phyloP scores from a whole-genome alignment of 495 filamentous ascomycete species.

The Talaromyces stipitatus region DNA sequence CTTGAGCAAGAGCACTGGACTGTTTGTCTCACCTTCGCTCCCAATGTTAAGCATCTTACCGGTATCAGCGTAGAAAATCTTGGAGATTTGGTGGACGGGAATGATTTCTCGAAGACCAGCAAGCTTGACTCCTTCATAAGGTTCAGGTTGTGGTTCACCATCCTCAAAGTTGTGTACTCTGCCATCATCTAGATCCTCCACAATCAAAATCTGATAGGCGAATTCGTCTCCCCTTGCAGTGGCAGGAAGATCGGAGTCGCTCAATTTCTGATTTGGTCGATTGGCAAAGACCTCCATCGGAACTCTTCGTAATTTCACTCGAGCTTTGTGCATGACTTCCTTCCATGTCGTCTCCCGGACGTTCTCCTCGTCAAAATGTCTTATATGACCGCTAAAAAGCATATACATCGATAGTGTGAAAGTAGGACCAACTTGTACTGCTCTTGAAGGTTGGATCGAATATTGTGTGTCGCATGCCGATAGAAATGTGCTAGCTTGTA shows the following conservation, averaged over 20 bases:
- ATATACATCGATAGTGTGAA: slow-evolving; percentile 93
- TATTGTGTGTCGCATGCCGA: slow-evolving; percentile 85
- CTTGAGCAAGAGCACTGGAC: slow-evolving; percentile 80
- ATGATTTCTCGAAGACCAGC: slow-evolving; percentile 81
- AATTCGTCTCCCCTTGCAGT: slow-evolving; percentile 59
- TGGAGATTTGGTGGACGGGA: slow-evolving; percentile 85
- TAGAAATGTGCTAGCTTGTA: slow-evolving; percentile 92
- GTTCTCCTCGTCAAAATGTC: slow-evolving; percentile 54
- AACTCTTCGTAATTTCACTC: slow-evolving; percentile 66
- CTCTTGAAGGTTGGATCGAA: slow-evolving; percentile 47
- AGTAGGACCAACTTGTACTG: slow-evolving; percentile 80
- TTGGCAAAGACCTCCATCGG: slow-evolving; percentile 33
- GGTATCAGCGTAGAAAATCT: slow-evolving; percentile 96
- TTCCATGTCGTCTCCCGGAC: slow-evolving; percentile 85
- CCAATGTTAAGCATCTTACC: slow-evolving; percentile 90
- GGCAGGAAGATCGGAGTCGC: slow-evolving; percentile 30
- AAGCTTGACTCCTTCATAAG: slow-evolving; percentile 59
- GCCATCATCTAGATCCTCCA: slow-evolving; percentile 92
- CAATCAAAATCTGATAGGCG: slow-evolving; percentile 78
- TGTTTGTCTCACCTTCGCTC: slow-evolving; percentile 68
- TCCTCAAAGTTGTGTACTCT: slow-evolving; percentile 79
- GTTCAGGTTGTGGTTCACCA: slow-evolving; percentile 46
- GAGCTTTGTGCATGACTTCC: slow-evolving; percentile 92
- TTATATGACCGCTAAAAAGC: slow-evolving; percentile 79
- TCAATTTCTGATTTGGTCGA: slow-evolving; percentile 9